Base-by-base conservation (phyloP, 2,329 filamentous ascomycete species). In the Fusarium sacchari region DNA sequence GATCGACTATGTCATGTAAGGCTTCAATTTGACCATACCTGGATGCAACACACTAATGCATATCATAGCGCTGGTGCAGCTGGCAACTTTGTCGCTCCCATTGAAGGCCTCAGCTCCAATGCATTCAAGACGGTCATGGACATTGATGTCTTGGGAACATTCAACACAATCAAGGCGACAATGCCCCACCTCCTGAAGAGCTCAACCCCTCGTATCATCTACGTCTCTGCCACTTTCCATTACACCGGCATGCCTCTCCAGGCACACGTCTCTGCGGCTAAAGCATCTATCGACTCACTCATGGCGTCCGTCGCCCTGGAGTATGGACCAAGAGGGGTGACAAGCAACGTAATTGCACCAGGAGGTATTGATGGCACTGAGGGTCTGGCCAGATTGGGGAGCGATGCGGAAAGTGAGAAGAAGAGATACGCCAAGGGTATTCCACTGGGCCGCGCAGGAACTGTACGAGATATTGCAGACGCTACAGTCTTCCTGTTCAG, bases 61-160 rank as follows among this genome's bases (percentile, higher is more conserved):
- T 39, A 18, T 20, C 20, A 56, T 77, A 96, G 93, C 80, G 96
- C 96, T 26, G 96, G 96, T 57, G 96, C 96, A 20, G 96, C 96
- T 24, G 96, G 96, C 67, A 99, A 99, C 83, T 99, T 98, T 82
- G 88, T 99, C 28, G 93, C 94, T 1, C 93, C 96, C 9, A 92
- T 98, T 68, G 89, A 92, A 44, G 92, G 92, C 71, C 89, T 98
- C 56, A 94, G 91, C 44, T 84, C 93, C 66, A 98, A 98, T 80
- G 96, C 94, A 7, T 97, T 99, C 90, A 97, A 95, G 82, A 88
- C 94, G 0, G 96, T 99, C 74, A 96, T 98, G 78, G 96, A 98
- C 70, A 99, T 99, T 79, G 96, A 98, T 81, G 92, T 97, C 6
- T 83, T 98, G 40, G 96, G 96, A 37, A 97, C 94, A 22, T 99